Evolutionary conservation across 2,329 filamentous ascomycete genomes (phyloP), one percentile per base, ranked within the genome.

Genomic region (Acephala macrosclerotiorum): DNA sequence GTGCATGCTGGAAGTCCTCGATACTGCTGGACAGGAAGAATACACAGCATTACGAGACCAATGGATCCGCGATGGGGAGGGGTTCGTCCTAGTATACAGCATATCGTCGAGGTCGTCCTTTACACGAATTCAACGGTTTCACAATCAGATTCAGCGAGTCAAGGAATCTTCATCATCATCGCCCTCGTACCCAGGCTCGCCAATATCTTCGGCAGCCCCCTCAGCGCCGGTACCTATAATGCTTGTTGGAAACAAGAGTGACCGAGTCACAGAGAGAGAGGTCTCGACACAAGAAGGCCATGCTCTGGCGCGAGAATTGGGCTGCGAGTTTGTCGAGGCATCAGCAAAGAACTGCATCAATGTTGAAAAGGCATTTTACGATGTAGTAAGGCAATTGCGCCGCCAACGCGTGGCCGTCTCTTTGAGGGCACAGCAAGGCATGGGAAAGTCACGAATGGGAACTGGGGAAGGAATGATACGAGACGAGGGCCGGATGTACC

Each of bases 271-370:
- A 33, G 96, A 98, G 81, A 89, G 96, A 71, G 95, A 97, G 76
- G 96, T 98, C 3, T 97, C 94, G 2, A 97, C 94, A 59, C 96
- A 98, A 79, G 96, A 99, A 81, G 96, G 96, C 18, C 92, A 93
- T 72, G 94, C 94, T 60, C 83, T 98, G 45, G 95, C 96, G 63
- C 91, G 94, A 75, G 93, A 97, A 75, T 84, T 99, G 45, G 93
- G 93, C 69, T 98, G 96, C 81, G 94, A 97, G 73, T 98, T 98
- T 74, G 94, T 97, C 73, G 95, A 98, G 80, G 94, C 95, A 1
- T 97, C 94, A 7, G 95, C 95, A 40, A 97, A 97, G 83, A 97
- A 97, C 78, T 97, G 94, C 81, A 94, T 97, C 83, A 97, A 98
- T 75, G 95, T 97, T 61, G 96, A 97, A 80, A 98, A 97, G 84